Base-by-base conservation (phyloP, 1,284 basidiomycete species). In the Cerioporus squamosus region DNA sequence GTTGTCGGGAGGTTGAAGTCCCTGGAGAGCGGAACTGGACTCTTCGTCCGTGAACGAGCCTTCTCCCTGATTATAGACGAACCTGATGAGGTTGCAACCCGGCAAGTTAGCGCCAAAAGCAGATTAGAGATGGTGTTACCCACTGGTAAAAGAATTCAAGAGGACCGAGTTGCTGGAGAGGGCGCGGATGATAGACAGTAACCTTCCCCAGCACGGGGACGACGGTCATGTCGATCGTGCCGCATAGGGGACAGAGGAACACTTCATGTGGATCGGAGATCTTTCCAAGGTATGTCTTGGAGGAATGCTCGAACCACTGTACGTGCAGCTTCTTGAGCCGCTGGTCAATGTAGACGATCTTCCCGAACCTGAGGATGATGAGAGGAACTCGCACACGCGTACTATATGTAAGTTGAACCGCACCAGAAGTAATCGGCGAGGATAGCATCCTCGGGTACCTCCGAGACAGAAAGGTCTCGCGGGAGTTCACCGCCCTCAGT, bases 231-330 rank as follows among this genome's bases (percentile, higher is more conserved):
- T 69, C 53, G 5, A 83, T 65, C 17, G 75, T 66, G 44, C 79
- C 78, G 61, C 90, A 93, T 1, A 79, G 66, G 3, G 84, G 70
- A 26, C 79, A 80, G 3, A 88, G 70, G 65, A 87, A 90, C 0
- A 93, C 68, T 63, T 92, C 89, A 55, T 85, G 85, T 0, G 81
- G 74, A 60, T 87, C 74, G 0, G 80, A 81, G 9, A 90, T 70
- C 57, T 89, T 84, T 31, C 79, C 73, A 24, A 90, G 67, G 26
- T 83, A 70, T 0, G 84, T 86, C 57, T 82, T 79, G 0, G 82
- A 81, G 0, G 83, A 81, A 65, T 91, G 89, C 49, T 88, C 80
- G 31, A 87, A 82, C 88, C 88, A 93, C 42, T 85, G 87, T 5
- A 89, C 70, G 70, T 92, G 90, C 0, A 80, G 78, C 1, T 62